A percentile compares a stretch with the other conserved stretches of the same genome.
Conservation (phyloP, 1,284 basidiomycete genomes). For the Bjerkandera adusta region DNA sequence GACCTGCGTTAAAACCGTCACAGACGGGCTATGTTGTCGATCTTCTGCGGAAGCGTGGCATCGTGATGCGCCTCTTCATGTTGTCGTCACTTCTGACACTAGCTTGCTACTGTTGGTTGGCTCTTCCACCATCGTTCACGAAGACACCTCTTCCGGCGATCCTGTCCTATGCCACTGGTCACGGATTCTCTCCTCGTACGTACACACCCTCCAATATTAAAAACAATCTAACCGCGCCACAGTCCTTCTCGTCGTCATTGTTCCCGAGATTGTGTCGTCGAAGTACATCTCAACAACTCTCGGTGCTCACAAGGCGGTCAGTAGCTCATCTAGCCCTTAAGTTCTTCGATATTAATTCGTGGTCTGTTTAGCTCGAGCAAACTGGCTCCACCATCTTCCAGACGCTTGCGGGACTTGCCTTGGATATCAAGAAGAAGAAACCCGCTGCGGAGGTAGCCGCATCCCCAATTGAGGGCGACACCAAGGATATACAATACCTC, state of each 20-base stretch:
- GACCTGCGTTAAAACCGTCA: neutral
- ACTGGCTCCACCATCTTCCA: conserved; percentile 71
- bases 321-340: conserved; percentile 24
- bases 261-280: conserved; percentile 67
- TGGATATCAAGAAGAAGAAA: conserved; percentile 47
- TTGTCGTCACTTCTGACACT: conserved; percentile 65
- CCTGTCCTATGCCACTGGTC: conserved; percentile 60
- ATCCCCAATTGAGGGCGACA: conserved; percentile 18
- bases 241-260: conserved; percentile 75
- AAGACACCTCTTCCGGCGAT: conserved; percentile 61
- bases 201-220: conserved; percentile 11
- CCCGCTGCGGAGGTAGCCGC: conserved; percentile 8
- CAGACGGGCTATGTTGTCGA: conserved; percentile 66
- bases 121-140: conserved; percentile 55
- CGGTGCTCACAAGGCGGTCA: conserved; percentile 75
- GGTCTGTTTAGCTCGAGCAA: conserved; percentile 57
- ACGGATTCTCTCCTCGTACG: conserved; percentile 72
- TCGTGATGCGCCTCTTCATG: conserved; percentile 57
- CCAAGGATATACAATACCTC: conserved; percentile 44
- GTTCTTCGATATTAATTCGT: neutral
- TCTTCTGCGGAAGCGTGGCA: conserved; percentile 49
- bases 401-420: conserved; percentile 62
- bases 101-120: conserved; percentile 64
- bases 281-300: conserved; percentile 78
- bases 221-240: conserved; percentile 2